phyloP scores from a whole-genome alignment of 2,329 filamentous ascomycete species.

The Sporothrix sp. region DNA sequence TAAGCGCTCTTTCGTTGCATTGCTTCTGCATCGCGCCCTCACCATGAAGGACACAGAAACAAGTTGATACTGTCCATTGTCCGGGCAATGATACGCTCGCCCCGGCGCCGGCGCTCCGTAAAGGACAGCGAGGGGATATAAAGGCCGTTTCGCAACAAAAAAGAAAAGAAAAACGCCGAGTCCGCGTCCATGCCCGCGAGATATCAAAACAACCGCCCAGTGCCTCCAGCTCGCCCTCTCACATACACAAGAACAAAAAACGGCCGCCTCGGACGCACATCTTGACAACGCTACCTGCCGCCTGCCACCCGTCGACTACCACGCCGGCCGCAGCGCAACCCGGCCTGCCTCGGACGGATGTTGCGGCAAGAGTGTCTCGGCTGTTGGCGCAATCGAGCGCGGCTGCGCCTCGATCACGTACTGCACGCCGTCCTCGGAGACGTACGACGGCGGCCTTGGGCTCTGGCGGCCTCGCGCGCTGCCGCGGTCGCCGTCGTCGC shows the following conservation, averaged over 20 bases:
- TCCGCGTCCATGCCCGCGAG: no score
- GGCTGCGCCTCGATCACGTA: conserved; percentile 62
- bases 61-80: not conserved
- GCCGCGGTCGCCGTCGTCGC: conserved; percentile 15
- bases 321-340: conserved; percentile 17
- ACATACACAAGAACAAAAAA: not conserved
- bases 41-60: not conserved
- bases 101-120: not conserved
- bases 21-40: not conserved
- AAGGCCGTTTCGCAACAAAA: not conserved
- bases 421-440: conserved; percentile 62
- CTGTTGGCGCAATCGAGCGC: conserved; percentile 43
- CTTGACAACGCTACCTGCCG: not conserved
- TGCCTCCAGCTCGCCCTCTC: no score
- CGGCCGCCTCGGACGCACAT: no score
- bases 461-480: conserved; percentile 15
- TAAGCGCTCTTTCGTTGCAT: no score
- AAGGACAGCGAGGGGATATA: conserved; percentile 1
- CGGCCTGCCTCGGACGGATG: conserved; percentile 40
- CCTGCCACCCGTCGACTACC: conserved; percentile 13
- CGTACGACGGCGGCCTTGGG: conserved; percentile 61
- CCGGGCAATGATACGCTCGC: not conserved
- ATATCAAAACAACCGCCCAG: no score
- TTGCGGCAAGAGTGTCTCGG: conserved; percentile 33
- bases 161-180: not conserved